Evolutionary conservation across 2,329 filamentous ascomycete genomes (phyloP).

Genomic region (Zasmidium angulare): DNA sequence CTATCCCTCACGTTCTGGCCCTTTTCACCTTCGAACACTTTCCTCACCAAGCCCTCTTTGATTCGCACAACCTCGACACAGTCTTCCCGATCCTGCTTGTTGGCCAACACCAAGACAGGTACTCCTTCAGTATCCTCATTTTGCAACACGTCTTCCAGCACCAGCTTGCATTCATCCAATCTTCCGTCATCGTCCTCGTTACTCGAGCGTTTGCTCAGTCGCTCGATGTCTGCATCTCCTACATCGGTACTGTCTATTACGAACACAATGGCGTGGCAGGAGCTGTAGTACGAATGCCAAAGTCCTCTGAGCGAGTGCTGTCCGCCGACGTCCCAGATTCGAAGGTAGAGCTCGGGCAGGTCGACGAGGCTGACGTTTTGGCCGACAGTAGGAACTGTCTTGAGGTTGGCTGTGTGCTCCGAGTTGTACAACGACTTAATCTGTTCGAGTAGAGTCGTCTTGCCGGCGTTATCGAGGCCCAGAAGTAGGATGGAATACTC

Average conservation of each 20-base stretch:
- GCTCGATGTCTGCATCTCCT: slow-evolving; percentile 72
- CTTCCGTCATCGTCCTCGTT: slow-evolving; percentile 50
- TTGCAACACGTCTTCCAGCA: slow-evolving; percentile 86
- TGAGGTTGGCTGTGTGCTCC: slow-evolving; percentile 65
- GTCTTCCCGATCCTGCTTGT: slow-evolving; percentile 97
- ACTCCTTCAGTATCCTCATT: slow-evolving; percentile 87
- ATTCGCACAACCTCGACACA: slow-evolving; percentile 96
- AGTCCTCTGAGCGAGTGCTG: slow-evolving; percentile 84
- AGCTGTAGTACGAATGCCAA: slow-evolving; percentile 94
- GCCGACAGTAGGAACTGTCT: slow-evolving; percentile 94
- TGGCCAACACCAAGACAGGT: slow-evolving; percentile 86
- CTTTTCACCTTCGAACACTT: slow-evolving; percentile 93
- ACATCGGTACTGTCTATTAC: slow-evolving; percentile 95
- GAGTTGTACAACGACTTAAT: slow-evolving; percentile 81
- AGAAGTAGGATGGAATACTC: slow-evolving; percentile 97
- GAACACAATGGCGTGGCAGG: slow-evolving; percentile 95
- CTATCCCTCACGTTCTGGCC: slow-evolving; percentile 83
- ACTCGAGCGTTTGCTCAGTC: slow-evolving; percentile 35
- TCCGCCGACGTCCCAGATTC: slow-evolving; percentile 97
- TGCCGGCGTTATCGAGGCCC: slow-evolving; percentile 96
- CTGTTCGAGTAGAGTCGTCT: slow-evolving; percentile 96
- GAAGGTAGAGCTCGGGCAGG: slow-evolving; percentile 91
- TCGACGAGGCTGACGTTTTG: slow-evolving; percentile 94
- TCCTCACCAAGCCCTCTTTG: slow-evolving; percentile 93
- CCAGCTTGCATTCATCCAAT: slow-evolving; percentile 82